These are phyloP conservation scores for Fraxinus excelsior DNA, from an alignment of 257 asterid species.

Conservation along the genomic window DNA sequence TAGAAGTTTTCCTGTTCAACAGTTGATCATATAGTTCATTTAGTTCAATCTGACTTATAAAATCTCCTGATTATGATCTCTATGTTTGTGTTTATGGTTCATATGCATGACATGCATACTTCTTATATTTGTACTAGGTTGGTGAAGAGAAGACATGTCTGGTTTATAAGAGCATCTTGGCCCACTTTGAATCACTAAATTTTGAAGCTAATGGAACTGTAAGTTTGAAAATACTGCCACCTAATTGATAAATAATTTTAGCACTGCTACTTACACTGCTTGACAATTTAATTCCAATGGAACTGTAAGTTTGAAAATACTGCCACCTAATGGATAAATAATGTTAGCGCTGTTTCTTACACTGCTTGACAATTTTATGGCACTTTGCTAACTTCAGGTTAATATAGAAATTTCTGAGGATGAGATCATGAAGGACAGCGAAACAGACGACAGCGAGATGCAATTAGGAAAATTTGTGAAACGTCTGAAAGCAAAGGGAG, in stretches of 20 bases:
- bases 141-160: slow-evolving; percentile 75
- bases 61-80: slow-evolving; percentile 21
- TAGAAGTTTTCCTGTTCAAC: no score
- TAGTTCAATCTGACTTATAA: slow-evolving; percentile 8
- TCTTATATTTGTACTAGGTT: slow-evolving; percentile 44
- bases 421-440: slow-evolving; percentile 81
- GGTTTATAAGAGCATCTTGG: slow-evolving; percentile 71
- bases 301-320: background rate
- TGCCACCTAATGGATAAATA: slow-evolving; percentile 8
- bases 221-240: slow-evolving; percentile 30
- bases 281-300: slow-evolving; percentile 23
- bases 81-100: slow-evolving; percentile 24
- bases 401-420: slow-evolving; percentile 58
- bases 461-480: slow-evolving; percentile 85
- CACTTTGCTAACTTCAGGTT: slow-evolving; percentile 49
- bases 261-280: slow-evolving; percentile 7
- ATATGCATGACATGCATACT: background rate
- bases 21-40: background rate
- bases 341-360: slow-evolving; percentile 1
- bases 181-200: slow-evolving; percentile 74
- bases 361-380: slow-evolving; percentile 23
- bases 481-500: slow-evolving; percentile 79
- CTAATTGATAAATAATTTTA: slow-evolving; percentile 2
- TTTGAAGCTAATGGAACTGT: slow-evolving; percentile 77
- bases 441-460: slow-evolving; percentile 85